Conservation (phyloP, 768 basidiomycete species). For the Tulasnella sp. region DNA sequence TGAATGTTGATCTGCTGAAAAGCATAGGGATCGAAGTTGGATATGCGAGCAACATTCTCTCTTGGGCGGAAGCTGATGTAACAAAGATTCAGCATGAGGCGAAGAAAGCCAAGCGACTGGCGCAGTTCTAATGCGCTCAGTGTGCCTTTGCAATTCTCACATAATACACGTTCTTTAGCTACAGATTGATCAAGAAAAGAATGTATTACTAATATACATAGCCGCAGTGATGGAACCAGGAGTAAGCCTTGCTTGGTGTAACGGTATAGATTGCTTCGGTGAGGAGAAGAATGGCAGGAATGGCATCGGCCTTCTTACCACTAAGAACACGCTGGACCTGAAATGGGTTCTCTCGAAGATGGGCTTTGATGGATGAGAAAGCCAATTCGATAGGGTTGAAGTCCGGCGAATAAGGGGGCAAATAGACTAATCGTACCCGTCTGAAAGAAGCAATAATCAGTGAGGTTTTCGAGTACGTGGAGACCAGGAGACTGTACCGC, state of each 20-base stretch:
- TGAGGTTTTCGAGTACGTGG: background rate
- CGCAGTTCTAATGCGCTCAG: background rate
- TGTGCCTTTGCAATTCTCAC: background rate
- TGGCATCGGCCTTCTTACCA: background rate
- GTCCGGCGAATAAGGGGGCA: conserved; percentile 13
- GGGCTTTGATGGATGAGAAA: conserved; percentile 10
- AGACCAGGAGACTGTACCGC: background rate
- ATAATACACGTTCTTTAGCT: too few species aligned
- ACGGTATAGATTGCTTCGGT: background rate
- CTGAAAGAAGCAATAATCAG: background rate
- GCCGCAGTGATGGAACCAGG: conserved; percentile 1
- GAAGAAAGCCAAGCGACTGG: background rate
- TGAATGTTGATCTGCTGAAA: background rate
- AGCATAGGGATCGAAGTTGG: background rate
- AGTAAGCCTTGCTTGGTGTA: background rate
- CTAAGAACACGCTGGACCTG: background rate
- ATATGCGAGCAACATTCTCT: background rate
- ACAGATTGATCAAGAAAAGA: background rate
- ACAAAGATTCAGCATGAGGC: background rate
- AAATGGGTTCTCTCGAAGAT: background rate
- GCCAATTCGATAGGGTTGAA: conserved; percentile 12
- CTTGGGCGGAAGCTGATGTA: background rate
- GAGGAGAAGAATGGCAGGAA: background rate
- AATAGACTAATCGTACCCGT: background rate
- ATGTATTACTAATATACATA: background rate